Conservation (phyloP, 257 asterid species). For the Penstemon eatonii region DNA sequence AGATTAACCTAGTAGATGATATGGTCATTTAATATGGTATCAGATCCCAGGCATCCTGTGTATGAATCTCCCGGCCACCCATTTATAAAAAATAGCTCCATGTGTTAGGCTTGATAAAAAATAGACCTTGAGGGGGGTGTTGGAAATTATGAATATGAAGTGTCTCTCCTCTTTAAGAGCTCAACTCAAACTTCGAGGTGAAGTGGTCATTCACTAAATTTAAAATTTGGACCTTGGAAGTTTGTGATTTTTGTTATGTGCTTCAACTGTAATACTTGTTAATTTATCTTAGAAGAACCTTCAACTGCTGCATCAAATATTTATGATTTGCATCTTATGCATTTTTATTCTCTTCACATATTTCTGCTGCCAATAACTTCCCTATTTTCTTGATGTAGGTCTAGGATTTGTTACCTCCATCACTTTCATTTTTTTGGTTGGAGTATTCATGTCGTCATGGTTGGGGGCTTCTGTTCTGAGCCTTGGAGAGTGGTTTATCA, state of each 20-base stretch:
- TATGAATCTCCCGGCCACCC: too few relatives aligned
- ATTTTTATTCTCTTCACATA: constrained; percentile 2
- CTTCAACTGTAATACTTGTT: constrained; percentile 6
- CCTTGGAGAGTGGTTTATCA: constrained; percentile 82
- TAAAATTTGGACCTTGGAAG: background rate
- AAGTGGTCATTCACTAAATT: too few relatives aligned
- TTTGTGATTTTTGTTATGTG: constrained; percentile 8
- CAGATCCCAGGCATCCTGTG: too few relatives aligned
- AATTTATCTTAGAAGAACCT: constrained; percentile 17
- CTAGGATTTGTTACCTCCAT: constrained; percentile 76
- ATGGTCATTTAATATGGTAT: too few relatives aligned
- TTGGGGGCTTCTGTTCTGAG: constrained; percentile 71
- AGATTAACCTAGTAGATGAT: too few relatives aligned
- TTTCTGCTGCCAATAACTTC: constrained; percentile 21
- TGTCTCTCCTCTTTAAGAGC: too few relatives aligned
- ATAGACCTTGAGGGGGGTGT: too few relatives aligned
- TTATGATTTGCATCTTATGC: constrained; percentile 2
- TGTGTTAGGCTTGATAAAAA: too few relatives aligned
- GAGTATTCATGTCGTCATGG: constrained; percentile 86
- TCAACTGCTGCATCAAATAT: constrained; percentile 5
- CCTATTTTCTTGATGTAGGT: constrained; percentile 41
- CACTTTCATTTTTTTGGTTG: constrained; percentile 73
- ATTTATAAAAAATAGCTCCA: too few relatives aligned
- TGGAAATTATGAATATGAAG: too few relatives aligned
- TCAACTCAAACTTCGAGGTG: too few relatives aligned